phyloP scores from a whole-genome alignment of 352 stramenopile genomes.

The Paralagenidium karlingii region DNA sequence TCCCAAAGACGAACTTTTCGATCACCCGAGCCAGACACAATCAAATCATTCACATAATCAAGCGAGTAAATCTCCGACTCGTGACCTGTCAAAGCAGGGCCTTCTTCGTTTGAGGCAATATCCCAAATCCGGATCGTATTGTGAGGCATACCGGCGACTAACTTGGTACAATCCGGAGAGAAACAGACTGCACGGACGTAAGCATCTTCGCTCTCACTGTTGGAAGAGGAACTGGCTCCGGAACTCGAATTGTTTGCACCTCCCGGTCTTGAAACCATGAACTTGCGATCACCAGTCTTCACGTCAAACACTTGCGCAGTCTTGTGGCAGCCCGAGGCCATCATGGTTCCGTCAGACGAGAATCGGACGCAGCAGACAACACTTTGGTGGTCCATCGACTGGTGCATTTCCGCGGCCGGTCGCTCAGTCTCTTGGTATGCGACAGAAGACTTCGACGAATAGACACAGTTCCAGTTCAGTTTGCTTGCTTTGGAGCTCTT shows the following conservation, averaged over 20 bases:
- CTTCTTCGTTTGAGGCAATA: conserved; percentile 79
- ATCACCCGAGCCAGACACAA: conserved; percentile 76
- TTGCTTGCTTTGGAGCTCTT: conserved; percentile 74
- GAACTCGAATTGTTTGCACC: background rate
- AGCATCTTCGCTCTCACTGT: conserved; percentile 63
- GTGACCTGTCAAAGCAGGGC: conserved; percentile 63
- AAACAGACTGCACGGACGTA: conserved; percentile 80
- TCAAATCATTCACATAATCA: conserved; percentile 79
- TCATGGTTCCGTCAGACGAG: conserved; percentile 72
- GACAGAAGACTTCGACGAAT: conserved; percentile 55
- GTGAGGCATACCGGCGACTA: conserved; percentile 79
- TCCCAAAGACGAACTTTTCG: conserved; percentile 78
- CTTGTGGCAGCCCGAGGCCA: conserved; percentile 80
- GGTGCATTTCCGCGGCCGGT: conserved; percentile 70
- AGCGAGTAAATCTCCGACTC: conserved; percentile 82
- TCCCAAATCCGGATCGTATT: conserved; percentile 83
- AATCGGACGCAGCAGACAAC: conserved; percentile 81
- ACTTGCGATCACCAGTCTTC: conserved; percentile 72
- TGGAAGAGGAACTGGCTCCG: conserved; percentile 5
- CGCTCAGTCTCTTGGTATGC: conserved; percentile 68
- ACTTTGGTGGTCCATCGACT: conserved; percentile 84
- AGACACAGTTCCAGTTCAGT: conserved; percentile 78
- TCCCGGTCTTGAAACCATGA: conserved; percentile 56
- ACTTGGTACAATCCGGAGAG: conserved; percentile 71
- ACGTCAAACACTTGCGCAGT: conserved; percentile 80